phyloP scores from a whole-genome alignment of 1,284 basidiomycete species.

The Boletus semigastroideus region DNA sequence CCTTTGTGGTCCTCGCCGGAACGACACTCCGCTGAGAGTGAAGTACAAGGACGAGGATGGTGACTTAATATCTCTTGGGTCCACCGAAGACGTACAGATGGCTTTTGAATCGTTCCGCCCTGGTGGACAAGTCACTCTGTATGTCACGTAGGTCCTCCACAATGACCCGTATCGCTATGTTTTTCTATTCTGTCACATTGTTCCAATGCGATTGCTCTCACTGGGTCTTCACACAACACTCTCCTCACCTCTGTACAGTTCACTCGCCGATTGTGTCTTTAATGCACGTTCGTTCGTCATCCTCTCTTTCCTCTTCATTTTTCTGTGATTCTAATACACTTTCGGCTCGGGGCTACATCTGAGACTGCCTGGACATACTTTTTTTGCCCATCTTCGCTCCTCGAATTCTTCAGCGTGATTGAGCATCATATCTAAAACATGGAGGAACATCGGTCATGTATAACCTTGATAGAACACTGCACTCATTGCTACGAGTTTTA shows the following conservation, averaged over 20 bases:
- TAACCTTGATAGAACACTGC: slow-evolving; percentile 36
- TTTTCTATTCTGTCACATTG: slow-evolving; percentile 2
- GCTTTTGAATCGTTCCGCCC: slow-evolving; percentile 79
- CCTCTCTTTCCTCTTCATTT: slow-evolving; percentile 6
- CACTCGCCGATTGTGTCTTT: slow-evolving; percentile 14
- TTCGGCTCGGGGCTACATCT: slow-evolving; percentile 2
- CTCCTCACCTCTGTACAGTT: slow-evolving; percentile 17
- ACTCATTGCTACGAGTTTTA: slow-evolving; percentile 35
- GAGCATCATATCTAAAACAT: slow-evolving; percentile 31
- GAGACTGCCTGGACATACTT: neutral
- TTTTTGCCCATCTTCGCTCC: slow-evolving; percentile 15
- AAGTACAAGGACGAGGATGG: slow-evolving; percentile 91
- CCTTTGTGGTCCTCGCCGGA: slow-evolving; percentile 75
- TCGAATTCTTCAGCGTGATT: slow-evolving; percentile 16
- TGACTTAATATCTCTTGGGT: slow-evolving; percentile 83
- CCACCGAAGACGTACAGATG: slow-evolving; percentile 89
- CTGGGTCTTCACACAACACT: slow-evolving; percentile 9
- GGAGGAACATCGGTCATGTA: slow-evolving; percentile 41
- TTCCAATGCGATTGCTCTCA: slow-evolving; percentile 20
- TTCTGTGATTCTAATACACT: slow-evolving; percentile 16
- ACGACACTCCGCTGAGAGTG: slow-evolving; percentile 75
- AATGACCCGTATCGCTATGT: slow-evolving; percentile 1
- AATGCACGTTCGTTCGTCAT: slow-evolving; percentile 24
- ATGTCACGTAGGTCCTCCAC: slow-evolving; percentile 52
- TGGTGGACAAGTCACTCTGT: slow-evolving; percentile 73